Evolutionary conservation across 257 asterid species (phyloP).

Genomic region (Solanum appendiculatum): DNA sequence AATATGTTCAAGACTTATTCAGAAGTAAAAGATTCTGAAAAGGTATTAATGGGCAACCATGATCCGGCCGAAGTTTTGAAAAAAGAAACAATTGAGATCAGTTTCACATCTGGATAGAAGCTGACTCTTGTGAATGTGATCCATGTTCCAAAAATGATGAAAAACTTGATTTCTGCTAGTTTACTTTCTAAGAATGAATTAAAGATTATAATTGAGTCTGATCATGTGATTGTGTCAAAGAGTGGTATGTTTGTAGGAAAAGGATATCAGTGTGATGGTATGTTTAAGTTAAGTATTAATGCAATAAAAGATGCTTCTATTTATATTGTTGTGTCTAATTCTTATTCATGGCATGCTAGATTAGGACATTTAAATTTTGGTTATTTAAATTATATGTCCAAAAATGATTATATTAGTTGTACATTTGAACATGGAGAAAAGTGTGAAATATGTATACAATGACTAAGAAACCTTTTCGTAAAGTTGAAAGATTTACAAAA

Average conservation of each 20-base stretch:
- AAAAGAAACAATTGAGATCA: neutral
- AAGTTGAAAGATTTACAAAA: neutral
- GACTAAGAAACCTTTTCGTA: neutral
- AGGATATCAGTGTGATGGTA: neutral
- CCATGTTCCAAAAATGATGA: neutral
- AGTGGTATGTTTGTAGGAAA: neutral
- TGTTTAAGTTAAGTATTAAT: neutral
- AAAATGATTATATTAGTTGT: too few relatives aligned
- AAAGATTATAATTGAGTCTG: neutral
- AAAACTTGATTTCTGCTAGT: neutral
- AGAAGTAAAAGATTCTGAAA: neutral
- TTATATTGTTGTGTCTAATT: neutral
- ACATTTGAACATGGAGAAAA: neutral
- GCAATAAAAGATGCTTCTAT: neutral
- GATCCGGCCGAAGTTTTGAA: neutral
- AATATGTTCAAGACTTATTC: neutral
- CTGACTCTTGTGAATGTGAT: neutral
- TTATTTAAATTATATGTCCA: neutral
- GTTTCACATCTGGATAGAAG: neutral
- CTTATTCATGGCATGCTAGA: too few relatives aligned
- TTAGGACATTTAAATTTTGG: neutral
- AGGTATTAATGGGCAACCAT: neutral
- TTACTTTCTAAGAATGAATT: neutral
- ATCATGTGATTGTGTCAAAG: neutral
- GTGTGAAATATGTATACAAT: neutral